A percentile compares a stretch with the other conserved stretches of the same genome.
phyloP scores from a whole-genome alignment of 2,329 filamentous ascomycete genomes.

The Trichoderma sp. region DNA sequence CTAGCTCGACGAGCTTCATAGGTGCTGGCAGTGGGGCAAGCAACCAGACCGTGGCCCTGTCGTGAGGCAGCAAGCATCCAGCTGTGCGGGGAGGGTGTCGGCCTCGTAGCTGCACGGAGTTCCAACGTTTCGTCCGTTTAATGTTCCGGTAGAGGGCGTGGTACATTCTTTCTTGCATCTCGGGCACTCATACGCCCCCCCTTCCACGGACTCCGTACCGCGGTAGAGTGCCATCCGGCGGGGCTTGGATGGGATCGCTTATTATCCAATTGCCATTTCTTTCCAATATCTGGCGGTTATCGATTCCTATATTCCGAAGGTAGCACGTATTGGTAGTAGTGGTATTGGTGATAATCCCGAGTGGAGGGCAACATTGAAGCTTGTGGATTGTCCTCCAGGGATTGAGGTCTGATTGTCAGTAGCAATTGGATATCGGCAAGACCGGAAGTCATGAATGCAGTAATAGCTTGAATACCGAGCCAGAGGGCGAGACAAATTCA shows the following conservation, averaged over 20 bases:
- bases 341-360: background rate
- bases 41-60: background rate
- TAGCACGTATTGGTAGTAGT: background rate
- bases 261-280: constrained; percentile 7
- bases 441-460: background rate
- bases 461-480: background rate
- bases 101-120: constrained; percentile 1
- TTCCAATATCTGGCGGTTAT: background rate
- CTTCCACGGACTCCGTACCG: background rate
- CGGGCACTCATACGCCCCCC: constrained; percentile 5
- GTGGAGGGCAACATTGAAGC: background rate
- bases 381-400: background rate
- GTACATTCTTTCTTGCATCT: background rate
- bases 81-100: constrained; percentile 10
- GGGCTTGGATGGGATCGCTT: constrained; percentile 1
- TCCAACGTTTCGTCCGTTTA: background rate
- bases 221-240: constrained; percentile 1
- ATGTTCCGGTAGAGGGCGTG: constrained; percentile 4
- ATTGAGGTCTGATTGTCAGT: background rate
- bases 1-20: background rate
- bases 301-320: background rate
- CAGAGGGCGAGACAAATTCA: background rate
- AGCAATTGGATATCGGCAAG: background rate
- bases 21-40: background rate
- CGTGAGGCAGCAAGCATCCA: background rate